phyloP scores from a whole-genome alignment of 352 stramenopile species.

The Pythium angustatum region DNA sequence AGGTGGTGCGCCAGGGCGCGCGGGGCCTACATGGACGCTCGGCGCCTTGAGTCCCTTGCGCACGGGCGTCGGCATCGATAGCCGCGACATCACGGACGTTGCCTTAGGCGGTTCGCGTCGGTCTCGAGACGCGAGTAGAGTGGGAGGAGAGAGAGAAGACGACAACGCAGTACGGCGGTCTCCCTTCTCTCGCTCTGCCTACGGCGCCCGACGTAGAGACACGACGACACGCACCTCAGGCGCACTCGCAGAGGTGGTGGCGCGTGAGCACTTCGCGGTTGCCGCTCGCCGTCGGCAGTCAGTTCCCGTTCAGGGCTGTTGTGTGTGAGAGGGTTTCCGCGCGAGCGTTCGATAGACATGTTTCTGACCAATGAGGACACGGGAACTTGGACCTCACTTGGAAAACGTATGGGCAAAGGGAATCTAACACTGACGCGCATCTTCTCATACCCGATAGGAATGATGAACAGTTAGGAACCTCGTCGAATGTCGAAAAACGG shows the following conservation, averaged over 20 bases:
- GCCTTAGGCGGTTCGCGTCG: too few relatives aligned
- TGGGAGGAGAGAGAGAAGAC: too few relatives aligned
- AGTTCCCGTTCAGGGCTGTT: conserved; percentile 2
- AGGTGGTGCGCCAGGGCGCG: conserved; percentile 20
- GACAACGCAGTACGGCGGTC: too few relatives aligned
- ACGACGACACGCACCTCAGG: too few relatives aligned
- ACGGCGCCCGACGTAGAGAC: too few relatives aligned
- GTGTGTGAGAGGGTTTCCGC: too few relatives aligned
- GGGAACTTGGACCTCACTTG: not conserved
- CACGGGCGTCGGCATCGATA: conserved; percentile 23
- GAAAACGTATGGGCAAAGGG: conserved; percentile 2
- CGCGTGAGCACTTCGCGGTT: conserved; percentile 12
- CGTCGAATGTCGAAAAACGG: too few relatives aligned
- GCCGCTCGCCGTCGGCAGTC: not conserved
- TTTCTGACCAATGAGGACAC: conserved; percentile 7
- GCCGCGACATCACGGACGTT: conserved; percentile 18
- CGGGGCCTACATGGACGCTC: conserved; percentile 25
- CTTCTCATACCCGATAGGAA: not conserved
- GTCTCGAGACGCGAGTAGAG: too few relatives aligned
- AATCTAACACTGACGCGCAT: conserved; percentile 6
- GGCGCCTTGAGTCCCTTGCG: conserved; percentile 24
- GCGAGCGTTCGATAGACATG: not conserved
- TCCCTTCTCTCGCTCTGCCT: too few relatives aligned
- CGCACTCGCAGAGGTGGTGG: not conserved
- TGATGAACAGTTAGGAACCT: not conserved